Evolutionary conservation across 352 stramenopile species (phyloP).

Genomic region (Phytopythium boreale): DNA sequence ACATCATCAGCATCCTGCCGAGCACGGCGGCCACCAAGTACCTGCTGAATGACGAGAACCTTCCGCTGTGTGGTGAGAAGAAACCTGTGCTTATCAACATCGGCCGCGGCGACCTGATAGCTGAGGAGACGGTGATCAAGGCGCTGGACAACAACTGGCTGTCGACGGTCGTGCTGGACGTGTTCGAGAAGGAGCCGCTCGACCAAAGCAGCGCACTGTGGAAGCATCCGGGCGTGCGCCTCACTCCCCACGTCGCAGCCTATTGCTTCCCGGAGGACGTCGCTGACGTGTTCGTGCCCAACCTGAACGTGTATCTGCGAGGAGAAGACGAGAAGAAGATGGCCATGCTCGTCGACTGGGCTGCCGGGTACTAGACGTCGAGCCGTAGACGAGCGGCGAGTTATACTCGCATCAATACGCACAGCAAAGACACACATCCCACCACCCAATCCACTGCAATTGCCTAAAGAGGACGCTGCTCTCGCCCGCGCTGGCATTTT

Average conservation of each 20-base stretch:
- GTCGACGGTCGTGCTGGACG: constrained; percentile 45
- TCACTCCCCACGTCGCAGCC: constrained; percentile 80
- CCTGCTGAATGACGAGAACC: constrained; percentile 46
- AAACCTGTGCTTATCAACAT: constrained; percentile 89
- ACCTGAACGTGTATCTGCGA: constrained; percentile 37
- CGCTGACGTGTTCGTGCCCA: constrained; percentile 63
- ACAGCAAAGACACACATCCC: background rate
- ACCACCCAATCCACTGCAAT: background rate
- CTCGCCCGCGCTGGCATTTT: too few species aligned
- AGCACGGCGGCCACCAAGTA: constrained; percentile 70
- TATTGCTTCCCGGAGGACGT: constrained; percentile 72
- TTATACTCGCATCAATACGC: background rate
- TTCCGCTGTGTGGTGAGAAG: constrained; percentile 44
- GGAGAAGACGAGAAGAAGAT: constrained; percentile 14
- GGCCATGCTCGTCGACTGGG: constrained; percentile 32
- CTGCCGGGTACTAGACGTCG: constrained; percentile 24
- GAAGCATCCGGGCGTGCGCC: constrained; percentile 43
- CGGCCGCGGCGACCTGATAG: constrained; percentile 79
- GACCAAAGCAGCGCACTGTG: constrained; percentile 50
- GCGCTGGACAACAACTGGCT: constrained; percentile 66
- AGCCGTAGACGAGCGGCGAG: too few species aligned
- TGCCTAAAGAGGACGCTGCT: too few species aligned
- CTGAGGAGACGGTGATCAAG: constrained; percentile 42
- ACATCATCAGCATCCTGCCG: constrained; percentile 82
- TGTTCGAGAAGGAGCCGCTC: constrained; percentile 46